Conservation (phyloP, 768 basidiomycete genomes). For the Candolleomyces eurysporus region DNA sequence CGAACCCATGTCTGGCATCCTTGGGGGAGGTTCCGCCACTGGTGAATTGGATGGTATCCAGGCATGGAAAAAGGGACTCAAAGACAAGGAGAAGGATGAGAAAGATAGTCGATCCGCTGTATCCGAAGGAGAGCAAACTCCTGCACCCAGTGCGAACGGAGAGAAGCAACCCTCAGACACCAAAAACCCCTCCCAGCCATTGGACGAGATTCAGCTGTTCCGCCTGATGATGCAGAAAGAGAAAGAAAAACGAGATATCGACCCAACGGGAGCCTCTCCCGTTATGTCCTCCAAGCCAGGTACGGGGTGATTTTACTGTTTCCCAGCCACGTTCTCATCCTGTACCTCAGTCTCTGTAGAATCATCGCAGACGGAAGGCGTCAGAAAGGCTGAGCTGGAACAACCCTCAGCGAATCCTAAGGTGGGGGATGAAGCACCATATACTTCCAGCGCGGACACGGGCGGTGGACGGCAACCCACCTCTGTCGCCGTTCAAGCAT, state of each 20-base stretch:
- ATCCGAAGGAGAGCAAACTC: conserved; percentile 8
- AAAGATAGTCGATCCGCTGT: conserved; percentile 4
- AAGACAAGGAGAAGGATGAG: conserved; percentile 60
- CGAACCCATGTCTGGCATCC: conserved; percentile 53
- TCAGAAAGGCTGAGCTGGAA: too few species aligned
- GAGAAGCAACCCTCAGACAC: conserved; percentile 14
- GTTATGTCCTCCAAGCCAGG: neutral
- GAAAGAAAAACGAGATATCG: conserved; percentile 46
- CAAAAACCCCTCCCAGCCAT: conserved; percentile 29
- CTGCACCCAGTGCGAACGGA: neutral
- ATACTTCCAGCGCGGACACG: too few species aligned
- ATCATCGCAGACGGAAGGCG: too few species aligned
- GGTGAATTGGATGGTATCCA: conserved; percentile 84
- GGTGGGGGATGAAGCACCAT: too few species aligned
- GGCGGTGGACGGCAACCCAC: neutral
- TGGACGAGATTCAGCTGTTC: conserved; percentile 86
- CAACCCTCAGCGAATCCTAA: too few species aligned
- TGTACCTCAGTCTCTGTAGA: neutral
- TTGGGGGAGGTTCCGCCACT: conserved; percentile 56
- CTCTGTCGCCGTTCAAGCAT: conserved; percentile 8
- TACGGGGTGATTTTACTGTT: neutral
- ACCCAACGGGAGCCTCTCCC: conserved; percentile 14
- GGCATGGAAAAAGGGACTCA: conserved; percentile 83
- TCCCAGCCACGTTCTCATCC: neutral
- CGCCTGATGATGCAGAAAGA: conserved; percentile 81